phyloP scores from a whole-genome alignment of 2,329 filamentous ascomycete species.

The Sporothrix sp. region DNA sequence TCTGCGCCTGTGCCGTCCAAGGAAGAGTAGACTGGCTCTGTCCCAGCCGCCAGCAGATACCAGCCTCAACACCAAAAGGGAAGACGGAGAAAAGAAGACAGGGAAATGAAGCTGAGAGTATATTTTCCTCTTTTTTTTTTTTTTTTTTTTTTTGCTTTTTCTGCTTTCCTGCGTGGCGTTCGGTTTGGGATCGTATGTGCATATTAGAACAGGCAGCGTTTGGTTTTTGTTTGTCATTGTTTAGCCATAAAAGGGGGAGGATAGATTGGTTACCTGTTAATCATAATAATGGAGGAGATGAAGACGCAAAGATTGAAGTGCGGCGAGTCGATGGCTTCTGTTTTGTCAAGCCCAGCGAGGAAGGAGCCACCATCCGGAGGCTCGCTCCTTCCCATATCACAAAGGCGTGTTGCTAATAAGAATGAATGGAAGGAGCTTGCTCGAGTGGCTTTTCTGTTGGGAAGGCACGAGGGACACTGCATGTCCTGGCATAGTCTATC shows the following conservation, averaged over 20 bases:
- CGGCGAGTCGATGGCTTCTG: background rate
- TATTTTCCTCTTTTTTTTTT: background rate
- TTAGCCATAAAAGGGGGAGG: background rate
- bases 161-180: background rate
- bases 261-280: background rate
- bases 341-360: background rate
- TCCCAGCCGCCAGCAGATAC: background rate
- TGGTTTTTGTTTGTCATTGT: background rate
- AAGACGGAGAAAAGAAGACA: background rate
- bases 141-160: background rate
- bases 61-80: background rate
- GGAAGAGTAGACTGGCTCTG: background rate
- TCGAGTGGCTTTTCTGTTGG: too few relatives aligned
- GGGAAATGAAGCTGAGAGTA: background rate
- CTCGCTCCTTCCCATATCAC: background rate
- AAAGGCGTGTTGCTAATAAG: too few relatives aligned
- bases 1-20: background rate
- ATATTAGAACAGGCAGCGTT: too few relatives aligned
- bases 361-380: background rate
- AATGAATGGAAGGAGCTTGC: too few relatives aligned
- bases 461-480: too few relatives aligned
- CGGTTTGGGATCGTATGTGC: background rate
- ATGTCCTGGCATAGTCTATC: too few relatives aligned
- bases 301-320: background rate
- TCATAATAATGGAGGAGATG: conserved; percentile 1